phyloP scores from a whole-genome alignment of 306 rosid species.

The Citrullus mucosospermus region DNA sequence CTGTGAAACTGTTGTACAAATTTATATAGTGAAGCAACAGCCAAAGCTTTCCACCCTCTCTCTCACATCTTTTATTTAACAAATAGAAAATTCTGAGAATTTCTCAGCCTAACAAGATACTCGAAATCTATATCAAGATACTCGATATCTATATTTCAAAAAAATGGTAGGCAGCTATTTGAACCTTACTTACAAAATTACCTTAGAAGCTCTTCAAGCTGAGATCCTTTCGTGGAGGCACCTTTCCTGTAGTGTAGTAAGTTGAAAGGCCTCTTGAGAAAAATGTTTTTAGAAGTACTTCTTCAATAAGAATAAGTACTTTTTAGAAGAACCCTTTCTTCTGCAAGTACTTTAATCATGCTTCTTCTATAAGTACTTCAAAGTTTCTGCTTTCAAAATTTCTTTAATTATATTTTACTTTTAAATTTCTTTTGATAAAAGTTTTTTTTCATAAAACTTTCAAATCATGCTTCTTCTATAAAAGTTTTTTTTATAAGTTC shows the following conservation, averaged over 20 bases:
- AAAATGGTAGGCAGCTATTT: background rate
- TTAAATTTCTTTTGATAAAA: too few relatives aligned
- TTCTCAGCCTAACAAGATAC: background rate
- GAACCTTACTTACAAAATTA: conserved; percentile 14
- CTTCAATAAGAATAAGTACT: background rate
- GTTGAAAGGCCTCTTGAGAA: background rate
- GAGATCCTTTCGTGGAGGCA: conserved; percentile 29
- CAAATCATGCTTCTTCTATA: too few relatives aligned
- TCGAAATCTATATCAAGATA: background rate
- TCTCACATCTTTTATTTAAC: too few relatives aligned
- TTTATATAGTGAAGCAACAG: background rate
- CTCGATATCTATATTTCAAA: background rate
- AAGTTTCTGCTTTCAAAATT: background rate
- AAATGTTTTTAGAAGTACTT: background rate
- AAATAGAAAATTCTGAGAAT: too few relatives aligned
- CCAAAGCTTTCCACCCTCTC: too few relatives aligned
- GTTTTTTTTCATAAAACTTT: too few relatives aligned
- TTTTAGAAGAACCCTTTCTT: background rate
- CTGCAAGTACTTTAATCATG: background rate
- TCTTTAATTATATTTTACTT: too few relatives aligned
- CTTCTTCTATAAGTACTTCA: background rate
- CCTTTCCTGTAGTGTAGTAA: conserved; percentile 37
- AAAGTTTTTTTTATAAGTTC: background rate
- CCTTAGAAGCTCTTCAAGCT: conserved; percentile 75
- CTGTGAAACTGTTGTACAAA: conserved; percentile 49